A percentile compares a stretch with the other conserved stretches of the same genome.
Conservation (phyloP, 1,139 yeast species). For the Saccharomyces hybrid region DNA sequence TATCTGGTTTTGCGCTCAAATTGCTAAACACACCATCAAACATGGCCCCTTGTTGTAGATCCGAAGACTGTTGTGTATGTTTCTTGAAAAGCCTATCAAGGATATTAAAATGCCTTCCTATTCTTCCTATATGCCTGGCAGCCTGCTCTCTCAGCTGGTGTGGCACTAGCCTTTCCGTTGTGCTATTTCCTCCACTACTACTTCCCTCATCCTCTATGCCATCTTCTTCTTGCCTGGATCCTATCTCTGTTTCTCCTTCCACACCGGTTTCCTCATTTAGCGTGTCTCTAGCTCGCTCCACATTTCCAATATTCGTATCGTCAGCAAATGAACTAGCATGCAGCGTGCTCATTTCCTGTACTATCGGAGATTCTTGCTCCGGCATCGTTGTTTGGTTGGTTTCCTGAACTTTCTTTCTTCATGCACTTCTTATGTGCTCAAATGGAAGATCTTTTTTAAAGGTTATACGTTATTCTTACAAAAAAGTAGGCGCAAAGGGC, state of each 20-base stretch:
- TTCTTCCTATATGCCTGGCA: conserved; percentile 17
- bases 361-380: neutral
- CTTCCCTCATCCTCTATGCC: neutral
- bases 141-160: conserved; percentile 20
- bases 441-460: neutral
- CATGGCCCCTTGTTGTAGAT: conserved; percentile 20
- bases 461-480: neutral
- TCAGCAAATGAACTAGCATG: neutral
- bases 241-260: conserved; percentile 2
- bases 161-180: conserved; percentile 9
- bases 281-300: neutral
- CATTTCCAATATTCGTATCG: neutral
- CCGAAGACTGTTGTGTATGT: conserved; percentile 5
- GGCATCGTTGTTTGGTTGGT: conserved; percentile 2
- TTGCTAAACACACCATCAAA: conserved; percentile 89
- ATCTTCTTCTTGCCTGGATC: neutral
- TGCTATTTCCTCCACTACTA: conserved; percentile 2
- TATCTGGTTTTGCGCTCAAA: conserved; percentile 75
- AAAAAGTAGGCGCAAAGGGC: neutral
- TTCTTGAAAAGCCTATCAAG: conserved; percentile 32
- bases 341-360: neutral
- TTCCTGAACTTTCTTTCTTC: neutral
- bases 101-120: conserved; percentile 33
- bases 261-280: neutral
- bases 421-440: neutral